phyloP scores from a whole-genome alignment of 345 rosid species.

The Eucalyptus lansdowneana region DNA sequence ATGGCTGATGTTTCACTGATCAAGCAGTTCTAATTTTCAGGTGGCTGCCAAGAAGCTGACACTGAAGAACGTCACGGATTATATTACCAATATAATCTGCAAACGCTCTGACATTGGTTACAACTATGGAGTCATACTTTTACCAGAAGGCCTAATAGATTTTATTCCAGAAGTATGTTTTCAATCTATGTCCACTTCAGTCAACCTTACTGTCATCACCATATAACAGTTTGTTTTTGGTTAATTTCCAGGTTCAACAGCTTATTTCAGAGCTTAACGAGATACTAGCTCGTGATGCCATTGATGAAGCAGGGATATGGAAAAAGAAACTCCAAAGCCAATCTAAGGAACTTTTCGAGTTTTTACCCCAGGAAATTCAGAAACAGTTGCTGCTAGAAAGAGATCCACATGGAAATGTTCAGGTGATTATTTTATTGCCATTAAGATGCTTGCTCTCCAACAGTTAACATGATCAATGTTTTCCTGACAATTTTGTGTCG shows the following conservation, averaged over 20 bases:
- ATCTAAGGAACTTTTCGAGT: constrained; percentile 64
- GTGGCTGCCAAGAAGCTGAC: constrained; percentile 72
- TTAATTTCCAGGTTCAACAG: constrained; percentile 55
- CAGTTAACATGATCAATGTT: neutral
- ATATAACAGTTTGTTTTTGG: neutral
- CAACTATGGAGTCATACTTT: constrained; percentile 86
- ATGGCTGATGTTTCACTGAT: neutral
- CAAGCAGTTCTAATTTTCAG: constrained; percentile 10
- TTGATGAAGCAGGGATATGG: constrained; percentile 74
- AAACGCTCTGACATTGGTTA: constrained; percentile 62
- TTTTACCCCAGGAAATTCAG: constrained; percentile 77
- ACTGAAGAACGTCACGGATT: constrained; percentile 76
- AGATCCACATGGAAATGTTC: constrained; percentile 99
- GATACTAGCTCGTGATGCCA: constrained; percentile 61
- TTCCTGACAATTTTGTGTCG: neutral
- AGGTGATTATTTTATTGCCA: constrained; percentile 30
- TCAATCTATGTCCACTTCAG: neutral
- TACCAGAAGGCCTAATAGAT: constrained; percentile 98
- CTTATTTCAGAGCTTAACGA: constrained; percentile 89
- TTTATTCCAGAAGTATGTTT: constrained; percentile 84
- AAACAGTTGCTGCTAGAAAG: constrained; percentile 95
- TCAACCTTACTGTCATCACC: neutral
- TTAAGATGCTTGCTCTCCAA: neutral
- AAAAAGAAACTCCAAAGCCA: constrained; percentile 62
- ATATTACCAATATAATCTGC: constrained; percentile 70